These are phyloP conservation scores for Aotearoamyces nothofagi DNA, from an alignment of 2,329 filamentous ascomycete genomes.

Conservation along the genomic window DNA sequence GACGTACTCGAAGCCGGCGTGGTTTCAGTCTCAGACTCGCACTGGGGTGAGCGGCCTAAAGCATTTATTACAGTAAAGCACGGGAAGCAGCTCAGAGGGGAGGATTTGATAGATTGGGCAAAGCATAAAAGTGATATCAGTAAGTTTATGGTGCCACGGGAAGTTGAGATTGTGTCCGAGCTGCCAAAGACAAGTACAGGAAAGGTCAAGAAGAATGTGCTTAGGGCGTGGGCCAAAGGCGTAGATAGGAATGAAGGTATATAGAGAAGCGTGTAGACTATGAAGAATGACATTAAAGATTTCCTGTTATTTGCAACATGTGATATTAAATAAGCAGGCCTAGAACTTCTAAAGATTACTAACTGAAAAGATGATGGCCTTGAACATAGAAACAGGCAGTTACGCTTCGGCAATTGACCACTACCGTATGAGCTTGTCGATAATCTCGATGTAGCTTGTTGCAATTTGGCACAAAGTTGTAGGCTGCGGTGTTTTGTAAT, in stretches of 20 bases:
- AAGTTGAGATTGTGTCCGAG: constrained; percentile 67
- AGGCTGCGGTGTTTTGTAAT: too few species aligned
- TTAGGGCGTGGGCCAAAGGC: constrained; percentile 71
- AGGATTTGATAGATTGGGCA: constrained; percentile 75
- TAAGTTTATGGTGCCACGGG: constrained; percentile 71
- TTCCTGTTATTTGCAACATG: too few species aligned
- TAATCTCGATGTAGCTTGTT: too few species aligned
- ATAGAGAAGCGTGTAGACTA: too few species aligned
- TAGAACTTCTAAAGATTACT: too few species aligned
- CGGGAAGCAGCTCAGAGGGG: constrained; percentile 41
- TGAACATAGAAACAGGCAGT: too few species aligned
- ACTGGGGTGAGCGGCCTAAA: constrained; percentile 95
- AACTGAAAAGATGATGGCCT: too few species aligned
- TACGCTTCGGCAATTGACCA: too few species aligned
- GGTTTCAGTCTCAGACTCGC: constrained; percentile 70
- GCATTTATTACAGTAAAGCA: constrained; percentile 74
- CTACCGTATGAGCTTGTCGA: too few species aligned
- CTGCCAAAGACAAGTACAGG: constrained; percentile 95
- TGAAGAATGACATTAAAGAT: too few species aligned
- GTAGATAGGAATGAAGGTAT: constrained; percentile 16
- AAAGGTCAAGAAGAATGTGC: constrained; percentile 89
- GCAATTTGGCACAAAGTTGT: too few species aligned
- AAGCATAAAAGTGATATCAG: constrained; percentile 68
- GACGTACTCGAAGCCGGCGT: constrained; percentile 85
- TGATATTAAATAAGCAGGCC: too few species aligned